These are phyloP conservation scores for Trichoderma guizhouense DNA, from an alignment of 2,329 filamentous ascomycete species.

Conservation along the genomic window DNA sequence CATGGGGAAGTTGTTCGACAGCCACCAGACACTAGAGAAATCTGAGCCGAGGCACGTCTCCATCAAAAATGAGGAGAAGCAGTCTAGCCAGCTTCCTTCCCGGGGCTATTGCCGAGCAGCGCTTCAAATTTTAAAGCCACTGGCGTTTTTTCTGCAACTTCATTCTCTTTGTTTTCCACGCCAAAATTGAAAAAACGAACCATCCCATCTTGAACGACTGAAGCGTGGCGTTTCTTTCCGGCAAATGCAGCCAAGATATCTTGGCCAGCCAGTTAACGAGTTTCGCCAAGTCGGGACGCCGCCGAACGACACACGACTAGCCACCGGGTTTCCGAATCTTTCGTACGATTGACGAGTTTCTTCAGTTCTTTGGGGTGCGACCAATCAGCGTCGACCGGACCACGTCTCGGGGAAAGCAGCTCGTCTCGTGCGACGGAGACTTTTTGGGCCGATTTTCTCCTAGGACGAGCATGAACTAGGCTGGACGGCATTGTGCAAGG, in stretches of 20 bases:
- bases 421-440: neutral
- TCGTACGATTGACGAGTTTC: neutral
- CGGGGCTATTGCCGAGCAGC: neutral
- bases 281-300: neutral
- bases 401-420: neutral
- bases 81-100: neutral
- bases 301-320: neutral
- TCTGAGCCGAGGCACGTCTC: neutral
- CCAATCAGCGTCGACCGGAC: neutral
- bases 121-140: neutral
- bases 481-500: neutral
- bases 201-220: neutral
- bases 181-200: neutral
- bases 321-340: neutral
- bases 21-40: neutral
- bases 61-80: slow-evolving; percentile 5
- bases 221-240: slow-evolving; percentile 1
- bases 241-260: neutral
- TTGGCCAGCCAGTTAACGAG: neutral
- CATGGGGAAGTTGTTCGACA: neutral
- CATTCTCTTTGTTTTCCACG: neutral
- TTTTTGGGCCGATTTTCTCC: neutral
- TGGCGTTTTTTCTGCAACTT: neutral
- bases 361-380: neutral
- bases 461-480: slow-evolving; percentile 1